A percentile compares a stretch with the other conserved stretches of the same genome.
Conservation (phyloP, 169 alveolate species). For the Eimeria mitis region DNA sequence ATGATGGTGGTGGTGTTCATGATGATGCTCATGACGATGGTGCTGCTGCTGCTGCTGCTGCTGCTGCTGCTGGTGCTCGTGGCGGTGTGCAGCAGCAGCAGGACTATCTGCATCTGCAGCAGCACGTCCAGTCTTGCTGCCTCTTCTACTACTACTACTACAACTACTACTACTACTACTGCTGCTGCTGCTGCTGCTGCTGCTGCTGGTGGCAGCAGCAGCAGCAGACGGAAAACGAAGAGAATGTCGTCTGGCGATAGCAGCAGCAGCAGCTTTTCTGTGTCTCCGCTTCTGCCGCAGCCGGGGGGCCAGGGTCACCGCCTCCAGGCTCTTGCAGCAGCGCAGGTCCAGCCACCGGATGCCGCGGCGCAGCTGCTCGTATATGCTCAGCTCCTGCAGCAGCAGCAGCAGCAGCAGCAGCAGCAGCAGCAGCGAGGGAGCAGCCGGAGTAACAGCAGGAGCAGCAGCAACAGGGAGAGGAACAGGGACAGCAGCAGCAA, state of each 20-base stretch:
- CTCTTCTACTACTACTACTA: no score
- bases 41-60: neutral
- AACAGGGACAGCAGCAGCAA: neutral
- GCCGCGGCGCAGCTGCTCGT: conserved; percentile 75
- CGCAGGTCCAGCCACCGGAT: conserved; percentile 76
- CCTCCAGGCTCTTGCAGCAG: conserved; percentile 44
- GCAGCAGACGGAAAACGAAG: neutral
- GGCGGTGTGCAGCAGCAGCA: neutral
- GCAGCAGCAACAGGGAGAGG: neutral
- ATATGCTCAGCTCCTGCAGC: conserved; percentile 59
- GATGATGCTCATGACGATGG: neutral
- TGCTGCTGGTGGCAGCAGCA: conserved; percentile 5
- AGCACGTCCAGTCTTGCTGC: neutral
- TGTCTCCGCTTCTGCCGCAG: neutral
- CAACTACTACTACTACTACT: no score
- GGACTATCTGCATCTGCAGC: neutral
- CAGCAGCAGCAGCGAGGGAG: no score
- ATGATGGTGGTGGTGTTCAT: neutral
- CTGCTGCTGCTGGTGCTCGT: conserved; percentile 2
- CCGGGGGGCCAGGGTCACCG: neutral
- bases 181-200: no score
- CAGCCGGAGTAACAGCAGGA: conserved; percentile 24
- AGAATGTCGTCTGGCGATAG: neutral
- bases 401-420: conserved; percentile 32
- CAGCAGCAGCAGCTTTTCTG: conserved; percentile 10